Evolutionary conservation across 768 basidiomycete species (phyloP).

Genomic region (Agaricus bisporus): DNA sequence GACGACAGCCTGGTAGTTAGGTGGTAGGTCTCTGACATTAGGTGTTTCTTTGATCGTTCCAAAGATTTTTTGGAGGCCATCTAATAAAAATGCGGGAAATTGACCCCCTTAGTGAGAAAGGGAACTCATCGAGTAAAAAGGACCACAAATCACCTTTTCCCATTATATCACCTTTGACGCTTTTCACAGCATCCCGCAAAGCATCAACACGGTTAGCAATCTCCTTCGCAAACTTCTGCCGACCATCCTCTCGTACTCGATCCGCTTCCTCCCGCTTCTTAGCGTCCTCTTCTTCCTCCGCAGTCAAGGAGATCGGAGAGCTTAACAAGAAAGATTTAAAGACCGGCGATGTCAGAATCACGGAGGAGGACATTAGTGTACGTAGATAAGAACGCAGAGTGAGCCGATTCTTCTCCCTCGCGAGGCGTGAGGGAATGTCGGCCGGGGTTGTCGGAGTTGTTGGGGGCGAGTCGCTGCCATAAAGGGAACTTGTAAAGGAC

Average conservation of each 20-base stretch:
- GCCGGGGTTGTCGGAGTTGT: not conserved
- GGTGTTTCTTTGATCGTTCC: conserved; percentile 79
- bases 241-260: conserved; percentile 77
- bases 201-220: conserved; percentile 83
- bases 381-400: conserved; percentile 94
- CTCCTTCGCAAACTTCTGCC: conserved; percentile 79
- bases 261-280: conserved; percentile 84
- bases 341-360: conserved; percentile 81
- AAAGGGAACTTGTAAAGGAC: not conserved
- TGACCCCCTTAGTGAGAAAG: not conserved
- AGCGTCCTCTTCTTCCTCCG: conserved; percentile 76
- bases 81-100: conserved; percentile 34
- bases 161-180: conserved; percentile 92
- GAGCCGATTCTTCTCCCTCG: conserved; percentile 91
- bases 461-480: not conserved
- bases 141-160: conserved; percentile 49
- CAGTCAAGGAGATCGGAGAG: conserved; percentile 59
- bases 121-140: not conserved
- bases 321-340: conserved; percentile 81
- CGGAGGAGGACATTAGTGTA: conserved; percentile 59
- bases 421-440: conserved; percentile 42
- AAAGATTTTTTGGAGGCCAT: conserved; percentile 88
- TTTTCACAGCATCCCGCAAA: conserved; percentile 74
- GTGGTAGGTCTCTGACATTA: conserved; percentile 69
- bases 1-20: conserved; percentile 81